These are phyloP conservation scores for Lumnitzera littorea DNA, from an alignment of 345 rosid genomes.

Conservation along the genomic window DNA sequence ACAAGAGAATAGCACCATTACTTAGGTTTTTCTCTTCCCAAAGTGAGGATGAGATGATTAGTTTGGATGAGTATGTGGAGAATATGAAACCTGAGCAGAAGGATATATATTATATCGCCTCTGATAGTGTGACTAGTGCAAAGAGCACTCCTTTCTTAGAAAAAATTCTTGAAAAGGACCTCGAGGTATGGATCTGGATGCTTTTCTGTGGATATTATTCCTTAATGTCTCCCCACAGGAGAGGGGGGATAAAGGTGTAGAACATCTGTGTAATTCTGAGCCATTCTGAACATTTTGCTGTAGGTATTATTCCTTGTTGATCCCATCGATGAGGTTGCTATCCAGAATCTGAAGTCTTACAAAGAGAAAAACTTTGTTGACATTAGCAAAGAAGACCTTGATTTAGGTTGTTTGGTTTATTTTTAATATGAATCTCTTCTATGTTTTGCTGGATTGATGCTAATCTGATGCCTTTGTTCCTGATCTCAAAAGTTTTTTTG, in stretches of 20 bases:
- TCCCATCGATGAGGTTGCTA: constrained; percentile 90
- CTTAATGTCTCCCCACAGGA: neutral
- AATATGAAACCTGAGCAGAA: constrained; percentile 97
- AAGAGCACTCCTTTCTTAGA: constrained; percentile 94
- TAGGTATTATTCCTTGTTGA: constrained; percentile 85
- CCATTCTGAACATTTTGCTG: neutral
- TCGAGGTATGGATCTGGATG: constrained; percentile 48
- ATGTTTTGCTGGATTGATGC: neutral
- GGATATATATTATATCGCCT: constrained; percentile 79
- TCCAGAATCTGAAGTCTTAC: constrained; percentile 84
- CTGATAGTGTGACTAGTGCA: constrained; percentile 87
- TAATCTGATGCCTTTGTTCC: too few relatives aligned
- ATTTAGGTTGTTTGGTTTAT: constrained; percentile 48
- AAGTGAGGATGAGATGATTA: constrained; percentile 86
- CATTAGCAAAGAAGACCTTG: constrained; percentile 97
- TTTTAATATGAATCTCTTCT: neutral
- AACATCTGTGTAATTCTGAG: too few relatives aligned
- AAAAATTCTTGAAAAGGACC: constrained; percentile 74
- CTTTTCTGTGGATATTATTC: constrained; percentile 3
- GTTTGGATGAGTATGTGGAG: constrained; percentile 97
- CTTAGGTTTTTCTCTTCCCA: constrained; percentile 93
- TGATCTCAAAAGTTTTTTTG: too few relatives aligned
- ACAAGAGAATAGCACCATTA: constrained; percentile 93
- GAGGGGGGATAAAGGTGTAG: too few relatives aligned
- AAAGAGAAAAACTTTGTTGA: constrained; percentile 94